Evolutionary conservation across 768 basidiomycete genomes (phyloP).

Genomic region (Neoboletus magnificus): DNA sequence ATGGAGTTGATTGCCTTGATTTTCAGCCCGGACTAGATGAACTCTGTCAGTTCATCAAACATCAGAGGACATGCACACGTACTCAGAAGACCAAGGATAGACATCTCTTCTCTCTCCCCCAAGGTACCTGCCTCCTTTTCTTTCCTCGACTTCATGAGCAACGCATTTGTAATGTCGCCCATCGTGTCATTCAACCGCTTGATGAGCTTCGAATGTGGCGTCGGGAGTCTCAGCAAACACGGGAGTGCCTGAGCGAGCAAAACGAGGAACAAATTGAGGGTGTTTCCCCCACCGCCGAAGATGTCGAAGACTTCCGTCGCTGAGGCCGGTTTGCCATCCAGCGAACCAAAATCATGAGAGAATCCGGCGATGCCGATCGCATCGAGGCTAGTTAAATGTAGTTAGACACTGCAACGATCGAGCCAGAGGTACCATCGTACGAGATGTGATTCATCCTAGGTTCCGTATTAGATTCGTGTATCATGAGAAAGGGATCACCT

Average conservation of each 20-base stretch:
- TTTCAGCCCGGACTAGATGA: constrained; percentile 37
- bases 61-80: background rate
- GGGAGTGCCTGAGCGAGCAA: constrained; percentile 32
- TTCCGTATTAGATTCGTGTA: background rate
- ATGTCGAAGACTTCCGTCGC: constrained; percentile 29
- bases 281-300: constrained; percentile 11
- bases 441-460: constrained; percentile 45
- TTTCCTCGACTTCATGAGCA: constrained; percentile 32
- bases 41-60: background rate
- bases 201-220: constrained; percentile 23
- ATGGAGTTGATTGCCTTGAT: constrained; percentile 24
- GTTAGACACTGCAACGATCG: background rate
- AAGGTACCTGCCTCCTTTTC: constrained; percentile 21
- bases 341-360: constrained; percentile 42
- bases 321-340: constrained; percentile 33
- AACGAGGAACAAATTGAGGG: constrained; percentile 10
- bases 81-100: constrained; percentile 39
- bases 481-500: background rate
- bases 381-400: constrained; percentile 34
- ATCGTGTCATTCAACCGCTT: constrained; percentile 28
- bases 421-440: constrained; percentile 21
- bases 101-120: constrained; percentile 33
- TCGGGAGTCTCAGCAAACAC: constrained; percentile 33
- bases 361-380: constrained; percentile 45
- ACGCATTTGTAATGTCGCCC: constrained; percentile 33